Evolutionary conservation across 495 filamentous ascomycete genomes (phyloP).

Genomic region (Penicillium simplicissimum): DNA sequence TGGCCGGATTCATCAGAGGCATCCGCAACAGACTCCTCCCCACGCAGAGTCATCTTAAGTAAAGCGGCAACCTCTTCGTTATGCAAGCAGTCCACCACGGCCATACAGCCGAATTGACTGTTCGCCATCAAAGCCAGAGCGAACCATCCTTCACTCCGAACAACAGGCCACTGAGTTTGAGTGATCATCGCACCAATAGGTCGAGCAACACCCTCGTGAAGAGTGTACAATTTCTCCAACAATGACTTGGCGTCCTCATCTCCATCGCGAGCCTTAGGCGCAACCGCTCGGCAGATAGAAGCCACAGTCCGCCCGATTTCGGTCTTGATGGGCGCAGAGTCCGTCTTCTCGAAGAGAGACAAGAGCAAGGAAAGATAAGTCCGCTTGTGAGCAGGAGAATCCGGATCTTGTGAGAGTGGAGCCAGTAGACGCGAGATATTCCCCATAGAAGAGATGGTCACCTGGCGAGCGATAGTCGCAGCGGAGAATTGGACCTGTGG

Average conservation of each 20-base stretch:
- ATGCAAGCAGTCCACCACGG: conserved; percentile 53
- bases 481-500: conserved; percentile 72
- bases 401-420: conserved; percentile 37
- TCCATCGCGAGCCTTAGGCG: conserved; percentile 37
- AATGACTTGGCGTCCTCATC: conserved; percentile 25
- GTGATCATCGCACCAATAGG: conserved; percentile 63
- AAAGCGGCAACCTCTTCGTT: conserved; percentile 45
- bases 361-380: conserved; percentile 64
- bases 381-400: conserved; percentile 39
- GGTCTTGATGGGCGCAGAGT: conserved; percentile 65
- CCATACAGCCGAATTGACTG: conserved; percentile 46
- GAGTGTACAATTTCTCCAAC: conserved; percentile 51
- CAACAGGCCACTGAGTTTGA: conserved; percentile 67
- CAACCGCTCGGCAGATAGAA: conserved; percentile 63
- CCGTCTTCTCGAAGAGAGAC: conserved; percentile 56
- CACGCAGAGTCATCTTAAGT: conserved; percentile 55
- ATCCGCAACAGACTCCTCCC: conserved; percentile 15
- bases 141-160: conserved; percentile 74
- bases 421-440: conserved; percentile 56
- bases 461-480: conserved; percentile 64
- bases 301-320: conserved; percentile 70
- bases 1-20: not conserved
- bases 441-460: conserved; percentile 57
- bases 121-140: conserved; percentile 70
- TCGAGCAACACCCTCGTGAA: conserved; percentile 51